A percentile compares a stretch with the other conserved stretches of the same genome.
These are phyloP conservation scores for Phaffia australis DNA, from an alignment of 768 basidiomycete genomes.

Conservation along the genomic window DNA sequence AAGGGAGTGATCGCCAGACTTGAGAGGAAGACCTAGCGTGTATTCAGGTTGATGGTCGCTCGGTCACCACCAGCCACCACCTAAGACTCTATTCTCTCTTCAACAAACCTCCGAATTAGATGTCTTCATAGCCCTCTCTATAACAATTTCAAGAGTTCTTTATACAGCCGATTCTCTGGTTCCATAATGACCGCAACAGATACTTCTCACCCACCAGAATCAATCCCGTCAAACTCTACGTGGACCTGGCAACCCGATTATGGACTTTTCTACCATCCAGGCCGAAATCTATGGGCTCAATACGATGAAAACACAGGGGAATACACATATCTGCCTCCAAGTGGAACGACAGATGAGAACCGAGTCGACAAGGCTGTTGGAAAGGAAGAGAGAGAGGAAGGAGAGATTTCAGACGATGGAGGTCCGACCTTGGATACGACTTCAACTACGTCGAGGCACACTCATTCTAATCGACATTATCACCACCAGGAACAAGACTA, in stretches of 20 bases:
- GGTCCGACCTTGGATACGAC: background rate
- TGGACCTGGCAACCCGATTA: conserved; percentile 17
- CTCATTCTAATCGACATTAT: background rate
- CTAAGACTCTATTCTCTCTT: too few relatives aligned
- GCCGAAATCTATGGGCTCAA: conserved; percentile 18
- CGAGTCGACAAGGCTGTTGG: background rate
- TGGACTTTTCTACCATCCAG: conserved; percentile 17
- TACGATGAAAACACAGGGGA: conserved; percentile 19
- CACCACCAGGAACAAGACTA: too few relatives aligned
- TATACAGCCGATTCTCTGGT: too few relatives aligned
- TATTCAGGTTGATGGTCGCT: too few relatives aligned
- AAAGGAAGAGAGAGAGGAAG: background rate
- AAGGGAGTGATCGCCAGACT: too few relatives aligned
- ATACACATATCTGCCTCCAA: conserved; percentile 18
- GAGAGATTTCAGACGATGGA: background rate
- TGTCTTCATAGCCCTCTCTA: too few relatives aligned
- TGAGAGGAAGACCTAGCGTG: too few relatives aligned
- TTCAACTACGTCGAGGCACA: too few relatives aligned
- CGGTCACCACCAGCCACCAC: too few relatives aligned
- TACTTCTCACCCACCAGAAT: background rate
- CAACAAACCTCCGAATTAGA: too few relatives aligned
- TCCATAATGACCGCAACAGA: too few relatives aligned
- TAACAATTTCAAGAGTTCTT: too few relatives aligned
- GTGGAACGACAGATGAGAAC: background rate
- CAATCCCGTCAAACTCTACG: conserved; percentile 6